A percentile compares a stretch with the other conserved stretches of the same genome.
phyloP scores from a whole-genome alignment of 2,329 filamentous ascomycete species.

The Sclerotinia spermophila region DNA sequence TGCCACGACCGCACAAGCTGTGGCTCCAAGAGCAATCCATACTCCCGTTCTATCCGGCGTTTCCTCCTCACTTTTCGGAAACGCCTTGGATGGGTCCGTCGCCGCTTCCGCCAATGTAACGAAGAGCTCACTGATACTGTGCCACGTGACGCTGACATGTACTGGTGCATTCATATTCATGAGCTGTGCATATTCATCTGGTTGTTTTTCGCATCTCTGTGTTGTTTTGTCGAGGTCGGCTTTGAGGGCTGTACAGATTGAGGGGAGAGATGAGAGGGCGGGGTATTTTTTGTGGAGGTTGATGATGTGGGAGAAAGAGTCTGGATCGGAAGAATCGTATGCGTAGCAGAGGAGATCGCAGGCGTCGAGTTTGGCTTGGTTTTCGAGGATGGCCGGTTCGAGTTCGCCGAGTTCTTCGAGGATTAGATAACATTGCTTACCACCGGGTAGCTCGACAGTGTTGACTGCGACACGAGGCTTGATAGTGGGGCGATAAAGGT shows the following conservation, averaged over 20 bases:
- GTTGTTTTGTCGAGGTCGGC: conserved; percentile 95
- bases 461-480: conserved; percentile 92
- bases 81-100: conserved; percentile 82
- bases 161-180: conserved; percentile 87
- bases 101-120: conserved; percentile 87
- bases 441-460: conserved; percentile 90
- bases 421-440: conserved; percentile 96
- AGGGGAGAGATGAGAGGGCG: conserved; percentile 82
- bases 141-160: conserved; percentile 94
- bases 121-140: conserved; percentile 89
- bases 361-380: conserved; percentile 81
- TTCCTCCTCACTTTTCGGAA: conserved; percentile 86
- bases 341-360: conserved; percentile 94
- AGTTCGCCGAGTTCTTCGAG: conserved; percentile 91
- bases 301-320: conserved; percentile 91
- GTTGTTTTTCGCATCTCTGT: conserved; percentile 86
- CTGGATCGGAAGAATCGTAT: conserved; percentile 94
- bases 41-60: conserved; percentile 77
- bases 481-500: conserved; percentile 87
- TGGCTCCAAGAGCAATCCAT: conserved; percentile 79
- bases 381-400: conserved; percentile 93
- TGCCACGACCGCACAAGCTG: conserved; percentile 58
- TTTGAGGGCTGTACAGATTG: conserved; percentile 90
- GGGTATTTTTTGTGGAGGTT: conserved; percentile 74
- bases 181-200: conserved; percentile 82